These are phyloP conservation scores for Apiospora sp. DNA, from an alignment of 2,329 filamentous ascomycete species.

Conservation along the genomic window DNA sequence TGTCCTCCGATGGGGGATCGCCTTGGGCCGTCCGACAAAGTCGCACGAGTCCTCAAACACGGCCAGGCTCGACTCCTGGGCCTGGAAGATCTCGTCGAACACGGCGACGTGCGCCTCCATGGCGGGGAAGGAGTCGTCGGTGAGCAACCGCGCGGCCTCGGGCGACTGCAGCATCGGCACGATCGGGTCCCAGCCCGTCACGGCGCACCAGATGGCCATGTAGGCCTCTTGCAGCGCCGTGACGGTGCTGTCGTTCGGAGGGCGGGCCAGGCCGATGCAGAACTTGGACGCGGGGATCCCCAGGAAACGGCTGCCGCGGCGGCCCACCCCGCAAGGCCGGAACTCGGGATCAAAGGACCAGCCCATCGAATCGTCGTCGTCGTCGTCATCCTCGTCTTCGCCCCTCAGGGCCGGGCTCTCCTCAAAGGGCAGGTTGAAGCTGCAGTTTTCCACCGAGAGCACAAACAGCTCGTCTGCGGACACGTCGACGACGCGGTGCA, in stretches of 20 bases:
- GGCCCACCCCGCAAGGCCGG: constrained; percentile 29
- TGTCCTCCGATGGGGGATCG: constrained; percentile 25
- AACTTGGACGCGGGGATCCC: constrained; percentile 32
- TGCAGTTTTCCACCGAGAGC: constrained; percentile 44
- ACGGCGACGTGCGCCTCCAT: not conserved
- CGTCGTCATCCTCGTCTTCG: constrained; percentile 26
- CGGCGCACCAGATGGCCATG: constrained; percentile 30
- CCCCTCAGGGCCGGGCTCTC: constrained; percentile 31
- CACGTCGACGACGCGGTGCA: constrained; percentile 35
- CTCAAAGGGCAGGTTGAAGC: constrained; percentile 42
- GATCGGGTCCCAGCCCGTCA: constrained; percentile 18
- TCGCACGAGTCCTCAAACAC: constrained; percentile 35
- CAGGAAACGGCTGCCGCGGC: constrained; percentile 30
- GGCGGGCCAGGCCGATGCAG: constrained; percentile 36
- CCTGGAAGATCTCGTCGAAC: constrained; percentile 11
- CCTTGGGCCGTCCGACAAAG: constrained; percentile 27
- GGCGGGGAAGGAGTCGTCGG: not conserved
- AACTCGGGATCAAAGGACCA: constrained; percentile 43
- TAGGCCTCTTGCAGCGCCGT: constrained; percentile 27
- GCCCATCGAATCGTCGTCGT: constrained; percentile 31
- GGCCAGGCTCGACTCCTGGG: not conserved
- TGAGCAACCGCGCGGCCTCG: not conserved
- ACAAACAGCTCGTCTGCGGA: constrained; percentile 38
- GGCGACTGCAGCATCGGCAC: constrained; percentile 9
- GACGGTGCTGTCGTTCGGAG: constrained; percentile 25